phyloP scores from a whole-genome alignment of 192 early-diverging fungal species.

The Phlyctochytrium planicorne region DNA sequence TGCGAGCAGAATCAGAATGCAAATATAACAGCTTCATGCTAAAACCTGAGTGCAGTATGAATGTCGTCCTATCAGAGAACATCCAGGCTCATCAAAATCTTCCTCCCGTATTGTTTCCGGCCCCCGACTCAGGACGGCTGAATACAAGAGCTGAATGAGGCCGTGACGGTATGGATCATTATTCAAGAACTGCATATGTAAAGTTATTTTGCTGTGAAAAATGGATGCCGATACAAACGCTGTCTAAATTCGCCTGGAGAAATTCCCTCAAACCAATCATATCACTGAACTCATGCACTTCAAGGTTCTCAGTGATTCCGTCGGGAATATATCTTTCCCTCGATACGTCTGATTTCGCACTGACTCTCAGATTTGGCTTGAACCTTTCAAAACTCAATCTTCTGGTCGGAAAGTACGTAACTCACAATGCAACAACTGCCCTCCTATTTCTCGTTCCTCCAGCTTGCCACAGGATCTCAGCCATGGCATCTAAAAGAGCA shows the following conservation, averaged over 20 bases:
- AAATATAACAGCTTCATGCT: background rate
- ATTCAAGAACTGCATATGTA: conserved; percentile 17
- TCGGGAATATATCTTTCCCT: conserved; percentile 22
- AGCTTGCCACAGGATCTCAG: conserved; percentile 50
- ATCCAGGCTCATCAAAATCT: conserved; percentile 49
- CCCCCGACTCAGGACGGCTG: conserved; percentile 45
- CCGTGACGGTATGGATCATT: conserved; percentile 30
- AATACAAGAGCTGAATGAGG: conserved; percentile 47
- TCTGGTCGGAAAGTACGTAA: background rate
- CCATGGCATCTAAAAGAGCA: conserved; percentile 36
- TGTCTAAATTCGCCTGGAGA: conserved; percentile 3
- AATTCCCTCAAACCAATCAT: conserved; percentile 3
- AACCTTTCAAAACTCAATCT: conserved; percentile 14
- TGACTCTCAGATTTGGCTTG: conserved; percentile 21
- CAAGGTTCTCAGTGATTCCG: conserved; percentile 37
- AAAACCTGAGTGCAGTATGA: conserved; percentile 55
- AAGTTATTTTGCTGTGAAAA: background rate
- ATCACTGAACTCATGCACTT: conserved; percentile 34
- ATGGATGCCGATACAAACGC: conserved; percentile 8
- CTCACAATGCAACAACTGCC: conserved; percentile 36
- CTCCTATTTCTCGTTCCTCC: conserved; percentile 19
- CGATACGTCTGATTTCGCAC: conserved; percentile 10
- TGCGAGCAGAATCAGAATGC: background rate
- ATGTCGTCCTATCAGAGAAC: conserved; percentile 46
- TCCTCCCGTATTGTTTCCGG: conserved; percentile 31